Base-by-base conservation (phyloP, 306 rosid species). In the Vigna mungo region DNA sequence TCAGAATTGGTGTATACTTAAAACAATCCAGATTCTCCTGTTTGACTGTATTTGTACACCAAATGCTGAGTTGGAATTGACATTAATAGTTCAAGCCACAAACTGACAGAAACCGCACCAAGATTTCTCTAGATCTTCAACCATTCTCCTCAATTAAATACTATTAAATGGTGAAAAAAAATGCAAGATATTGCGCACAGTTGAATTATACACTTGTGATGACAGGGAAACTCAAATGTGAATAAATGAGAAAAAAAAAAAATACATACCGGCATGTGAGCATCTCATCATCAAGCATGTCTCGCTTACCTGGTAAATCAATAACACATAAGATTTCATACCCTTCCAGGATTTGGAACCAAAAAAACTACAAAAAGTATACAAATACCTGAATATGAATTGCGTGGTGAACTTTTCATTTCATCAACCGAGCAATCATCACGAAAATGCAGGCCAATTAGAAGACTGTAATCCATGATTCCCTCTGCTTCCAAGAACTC, bases 401-500 rank as follows among this genome's bases (percentile, higher is more conserved):
- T 64, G 16, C 53, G 61, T 3, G 84, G 79, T 14, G 87, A 80
- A 49, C 70, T 66, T 75, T 46, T 76, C 80, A 68, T 77, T 55
- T 78, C 91, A 75, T 85, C 87, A 68, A 76, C 54, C 4, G 81
- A 75, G 74, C 17, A 63, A 75, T 80, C 87, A 81, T 85, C 74
- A 32, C 87, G 82, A 66, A 88, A 83, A 74, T 88, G 89, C 81
- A 88, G 73, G 53, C 91, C 91, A 25, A 88, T 81, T 67, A 88
- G 75, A 83, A 88, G 87, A 72, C 89, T 88, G 52, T 88, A 88
- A 83, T 88, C 91, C 91, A 88, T 88, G 81, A 88, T 88, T 75
- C 89, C 87, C 76, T 81, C 91, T 13, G 87, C 70, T 77, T 88
- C 89, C 46, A 88, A 75, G 78, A 88, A 88, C 77, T 88, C 87